Base-by-base conservation (phyloP, 1,139 yeast species). In the Nadsonia starkeyi-henricii region DNA sequence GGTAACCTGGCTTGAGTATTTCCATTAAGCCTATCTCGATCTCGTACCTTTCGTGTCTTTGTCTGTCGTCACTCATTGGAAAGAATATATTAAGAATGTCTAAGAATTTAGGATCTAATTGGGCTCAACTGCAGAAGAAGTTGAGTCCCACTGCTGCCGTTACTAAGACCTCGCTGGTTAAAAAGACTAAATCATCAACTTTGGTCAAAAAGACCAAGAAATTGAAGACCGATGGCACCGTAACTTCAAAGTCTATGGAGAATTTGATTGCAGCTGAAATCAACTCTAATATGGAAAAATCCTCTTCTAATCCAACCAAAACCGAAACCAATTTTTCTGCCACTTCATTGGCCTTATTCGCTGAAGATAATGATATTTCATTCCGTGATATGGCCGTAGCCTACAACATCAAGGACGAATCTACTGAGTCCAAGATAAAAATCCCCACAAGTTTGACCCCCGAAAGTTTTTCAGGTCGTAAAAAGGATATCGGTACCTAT, bases 401-500 rank as follows among this genome's bases (percentile, higher is more conserved):
- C 17, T 33, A 33, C 39, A 33, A 33, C 12, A 15, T 33, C 17
- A n/a, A 33, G 12, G 17, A 33, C 17, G 17, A 33, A 13, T 33
- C 39, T 4, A 13, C 39, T 9, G 17, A 33, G 17, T 33, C 39
- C 15, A 33, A 33, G 39, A n/a, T 33, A 7, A 33, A 33, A n/a
- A 33, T 33, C 17, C 39, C 39, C 17, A 33, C 39, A 8, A 33
- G 17, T 33, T n/a, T 33, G 15, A 33, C 39, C 4, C 39, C 39
- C 39, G 39, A 12, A 12, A 33, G 39, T 21, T 15, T 46, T 19
- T 33, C 43, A 3, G 41, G 43, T 1, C 43, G 48, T 44, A 46
- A 46, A 26, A 23, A 33, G 17, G 55, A 50, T 8, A 51, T 51
- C n/a, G 96, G 96, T 0, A 81, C 75, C 57, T 86, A 75, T 56